These are phyloP conservation scores for Bidens hawaiensis DNA, from an alignment of 140 eudicot genomes.

Conservation along the genomic window DNA sequence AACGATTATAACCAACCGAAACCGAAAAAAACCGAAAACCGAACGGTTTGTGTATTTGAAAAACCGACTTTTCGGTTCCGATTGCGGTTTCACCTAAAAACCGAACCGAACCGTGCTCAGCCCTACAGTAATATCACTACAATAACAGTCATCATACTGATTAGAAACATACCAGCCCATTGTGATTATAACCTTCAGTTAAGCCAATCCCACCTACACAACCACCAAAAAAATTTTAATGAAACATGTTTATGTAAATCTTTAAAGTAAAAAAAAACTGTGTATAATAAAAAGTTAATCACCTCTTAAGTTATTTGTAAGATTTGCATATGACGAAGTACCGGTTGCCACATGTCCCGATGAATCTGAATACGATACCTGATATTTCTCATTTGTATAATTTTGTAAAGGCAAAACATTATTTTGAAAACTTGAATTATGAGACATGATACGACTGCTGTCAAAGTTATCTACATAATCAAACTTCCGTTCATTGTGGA, in stretches of 20 bases:
- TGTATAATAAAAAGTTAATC: neutral
- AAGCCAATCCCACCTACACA: constrained; percentile 21
- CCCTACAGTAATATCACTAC: neutral
- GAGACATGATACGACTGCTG: constrained; percentile 39
- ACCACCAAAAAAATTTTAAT: constrained; percentile 12
- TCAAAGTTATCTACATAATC: constrained; percentile 52
- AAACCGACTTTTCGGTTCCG: too few relatives aligned
- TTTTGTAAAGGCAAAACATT: constrained; percentile 94
- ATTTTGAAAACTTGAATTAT: constrained; percentile 39
- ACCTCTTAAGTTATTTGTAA: constrained; percentile 39
- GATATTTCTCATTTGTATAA: constrained; percentile 80
- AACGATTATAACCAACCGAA: too few relatives aligned
- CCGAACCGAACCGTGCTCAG: too few relatives aligned
- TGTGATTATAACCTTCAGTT: constrained; percentile 19
- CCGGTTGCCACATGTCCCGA: constrained; percentile 33
- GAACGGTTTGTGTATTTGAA: too few relatives aligned
- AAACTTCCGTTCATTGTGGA: constrained; percentile 77
- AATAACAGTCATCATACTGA: constrained; percentile 1
- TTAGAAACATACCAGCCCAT: constrained; percentile 46
- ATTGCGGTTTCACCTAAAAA: too few relatives aligned
- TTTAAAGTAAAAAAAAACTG: neutral
- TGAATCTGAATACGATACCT: constrained; percentile 51
- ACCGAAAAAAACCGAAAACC: too few relatives aligned
- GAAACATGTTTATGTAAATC: neutral
- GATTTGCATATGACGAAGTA: constrained; percentile 23